phyloP scores from a whole-genome alignment of 2,329 filamentous ascomycete genomes.

The Botrytis squamosa region DNA sequence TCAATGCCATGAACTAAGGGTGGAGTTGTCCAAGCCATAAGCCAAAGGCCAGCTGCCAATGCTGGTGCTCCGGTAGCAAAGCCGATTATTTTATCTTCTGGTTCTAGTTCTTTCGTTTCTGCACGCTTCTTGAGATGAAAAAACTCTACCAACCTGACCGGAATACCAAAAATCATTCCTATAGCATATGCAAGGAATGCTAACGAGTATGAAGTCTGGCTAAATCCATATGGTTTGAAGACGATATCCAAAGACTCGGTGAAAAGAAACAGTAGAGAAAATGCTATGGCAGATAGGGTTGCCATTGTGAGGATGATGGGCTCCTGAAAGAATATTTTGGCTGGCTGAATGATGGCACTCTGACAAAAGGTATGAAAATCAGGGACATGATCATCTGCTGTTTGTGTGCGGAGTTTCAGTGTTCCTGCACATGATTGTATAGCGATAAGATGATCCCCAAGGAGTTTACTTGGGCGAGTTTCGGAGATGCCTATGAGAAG shows the following conservation, averaged over 20 bases:
- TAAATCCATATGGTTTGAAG: slow-evolving; percentile 42
- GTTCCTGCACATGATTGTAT: slow-evolving; percentile 30
- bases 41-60: slow-evolving; percentile 46
- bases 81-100: slow-evolving; percentile 50
- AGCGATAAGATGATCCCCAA: slow-evolving; percentile 40
- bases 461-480: slow-evolving; percentile 46
- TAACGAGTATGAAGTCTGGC: slow-evolving; percentile 40
- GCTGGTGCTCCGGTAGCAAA: slow-evolving; percentile 47
- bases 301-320: slow-evolving; percentile 47
- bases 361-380: slow-evolving; percentile 42
- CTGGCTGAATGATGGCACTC: slow-evolving; percentile 44
- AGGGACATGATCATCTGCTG: slow-evolving; percentile 43
- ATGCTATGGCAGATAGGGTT: slow-evolving; percentile 45
- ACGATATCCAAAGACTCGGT: slow-evolving; percentile 45
- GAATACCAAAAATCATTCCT: slow-evolving; percentile 44
- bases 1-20: slow-evolving; percentile 39
- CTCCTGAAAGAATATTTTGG: slow-evolving; percentile 46
- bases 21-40: slow-evolving; percentile 49
- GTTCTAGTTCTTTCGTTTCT: slow-evolving; percentile 29
- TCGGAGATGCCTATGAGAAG: slow-evolving; percentile 44
- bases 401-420: slow-evolving; percentile 36
- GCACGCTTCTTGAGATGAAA: slow-evolving; percentile 34
- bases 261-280: slow-evolving; percentile 50
- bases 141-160: slow-evolving; percentile 46
- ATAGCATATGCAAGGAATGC: slow-evolving; percentile 44